Base-by-base conservation (phyloP, 1,284 basidiomycete genomes). In the Calocybe gambosa region DNA sequence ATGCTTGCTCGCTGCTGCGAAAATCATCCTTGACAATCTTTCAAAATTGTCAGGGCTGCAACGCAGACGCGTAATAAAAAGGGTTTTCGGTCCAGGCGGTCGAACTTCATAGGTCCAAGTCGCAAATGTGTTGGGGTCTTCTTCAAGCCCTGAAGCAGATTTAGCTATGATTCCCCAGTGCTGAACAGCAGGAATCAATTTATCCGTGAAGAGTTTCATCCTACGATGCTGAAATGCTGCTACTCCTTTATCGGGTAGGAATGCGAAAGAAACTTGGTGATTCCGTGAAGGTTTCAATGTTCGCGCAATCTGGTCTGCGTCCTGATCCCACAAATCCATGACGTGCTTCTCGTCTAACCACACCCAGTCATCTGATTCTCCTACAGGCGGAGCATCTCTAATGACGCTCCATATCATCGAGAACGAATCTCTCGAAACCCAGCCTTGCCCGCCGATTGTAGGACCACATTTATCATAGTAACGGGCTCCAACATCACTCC, bases 401-500 rank as follows among this genome's bases (percentile, higher is more conserved):
- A 4, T 23, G 33, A 56, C 46, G 37, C 67, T 55, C 75, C 73
- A 82, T 2, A 66, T 58, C 1, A 76, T 78, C 16, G 73, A 72
- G 0, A 60, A 42, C 1, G 71, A 59, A 1, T 62, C 63, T 7
- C 60, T 59, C 5, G 69, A 64, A 13, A 66, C 58, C 80, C 81
- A 84, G 0, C 82, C 81, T 21, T 65, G 62, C 12, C 51, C 42
- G 2, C 60, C 52, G 1, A 54, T 58, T 1, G 59, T 57, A 2
- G 69, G 68, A 0, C 78, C 77, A 45, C 73, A 72, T 1, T 53
- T 49, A 5, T 50, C 53, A 59, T 85, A 86, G 58, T 82, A 81
- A 0, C 66, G 55, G 5, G 52, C 46, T 2, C 82, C 82, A 20
- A 85, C 64, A 53, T 85, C 82, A 58, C 80, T 85, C 62, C 78